Evolutionary conservation across 441 rosid species (phyloP), one percentile per base, ranked within the genome.

Genomic region (Brassica hybrid): DNA sequence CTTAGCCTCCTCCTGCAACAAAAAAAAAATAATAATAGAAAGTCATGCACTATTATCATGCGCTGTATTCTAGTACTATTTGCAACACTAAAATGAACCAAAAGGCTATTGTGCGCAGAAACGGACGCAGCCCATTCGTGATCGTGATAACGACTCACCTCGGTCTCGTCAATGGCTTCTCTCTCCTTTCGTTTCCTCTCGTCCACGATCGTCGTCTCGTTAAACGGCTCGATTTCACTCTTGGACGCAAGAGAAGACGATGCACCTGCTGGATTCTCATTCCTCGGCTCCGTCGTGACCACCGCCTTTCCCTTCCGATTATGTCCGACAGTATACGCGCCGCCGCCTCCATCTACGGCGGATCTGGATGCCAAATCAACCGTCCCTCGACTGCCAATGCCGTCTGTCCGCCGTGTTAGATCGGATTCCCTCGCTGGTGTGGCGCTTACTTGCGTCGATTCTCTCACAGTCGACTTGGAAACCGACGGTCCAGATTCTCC

Each of bases 121-220:
- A 48, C 54, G 2, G 16, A 48, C 56, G 62, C 62, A 16, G 27
- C 27, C 10, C n/a, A 57, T 18, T 12, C 12, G 41, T 61, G 79
- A 78, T 80, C 84, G 81, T 75, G 67, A 70, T 78, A 82, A 45
- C 59, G 43, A 38, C 74, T 63, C 76, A 77, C 94, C 96, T 94
- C 96, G 84, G 75, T 69, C 12, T 82, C 89, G 61, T 84, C 96
- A 7, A 10, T 52, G 72, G 25, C 66, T 69, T 89, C 96, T 38
- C 83, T 83, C 50, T 85, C 94, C 65, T 89, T 92, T 17, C 97
- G 90, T 83, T 92, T 94, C 69, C 89, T 86, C 52, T 88, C 88
- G 57, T 85, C 89, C 2, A 18, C 52, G 73, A 21, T 36, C 59
- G 65, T 21, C 36, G 78, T 66, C 71, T 45, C 79, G 41, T 58